phyloP scores from a whole-genome alignment of 2,329 filamentous ascomycete genomes.

The Ophiostoma populinum region DNA sequence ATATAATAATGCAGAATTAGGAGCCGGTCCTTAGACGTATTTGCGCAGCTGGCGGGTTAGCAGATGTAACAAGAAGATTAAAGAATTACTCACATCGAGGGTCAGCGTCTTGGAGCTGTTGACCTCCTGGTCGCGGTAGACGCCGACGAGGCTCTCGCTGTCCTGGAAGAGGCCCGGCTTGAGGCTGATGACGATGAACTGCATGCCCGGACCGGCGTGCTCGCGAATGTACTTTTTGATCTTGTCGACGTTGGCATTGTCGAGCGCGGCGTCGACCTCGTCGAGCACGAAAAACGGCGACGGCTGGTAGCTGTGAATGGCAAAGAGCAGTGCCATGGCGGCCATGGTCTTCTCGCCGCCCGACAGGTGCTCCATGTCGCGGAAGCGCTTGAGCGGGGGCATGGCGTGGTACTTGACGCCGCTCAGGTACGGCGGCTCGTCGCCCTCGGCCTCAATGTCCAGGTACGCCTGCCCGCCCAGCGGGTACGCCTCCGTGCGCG shows the following conservation, averaged over 20 bases:
- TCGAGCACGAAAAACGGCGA: slow-evolving; percentile 96
- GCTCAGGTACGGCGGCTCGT: slow-evolving; percentile 73
- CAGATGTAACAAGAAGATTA: neutral
- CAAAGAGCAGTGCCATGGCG: slow-evolving; percentile 86
- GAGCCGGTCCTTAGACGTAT: slow-evolving; percentile 5
- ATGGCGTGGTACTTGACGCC: slow-evolving; percentile 98
- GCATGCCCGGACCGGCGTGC: slow-evolving; percentile 91
- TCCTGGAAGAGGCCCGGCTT: slow-evolving; percentile 94
- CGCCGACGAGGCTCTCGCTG: slow-evolving; percentile 86
- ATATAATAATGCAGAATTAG: neutral
- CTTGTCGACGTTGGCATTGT: slow-evolving; percentile 91
- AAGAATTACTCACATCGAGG: slow-evolving; percentile 61
- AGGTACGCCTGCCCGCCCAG: slow-evolving; percentile 81
- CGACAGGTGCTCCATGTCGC: slow-evolving; percentile 96
- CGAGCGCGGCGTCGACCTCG: slow-evolving; percentile 94
- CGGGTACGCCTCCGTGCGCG: slow-evolving; percentile 75
- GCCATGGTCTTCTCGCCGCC: slow-evolving; percentile 99
- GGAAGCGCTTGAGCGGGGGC: slow-evolving; percentile 94
- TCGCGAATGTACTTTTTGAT: slow-evolving; percentile 93
- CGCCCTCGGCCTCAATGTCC: slow-evolving; percentile 84
- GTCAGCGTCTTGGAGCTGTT: slow-evolving; percentile 87
- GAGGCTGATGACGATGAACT: slow-evolving; percentile 94
- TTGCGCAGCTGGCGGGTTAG: slow-evolving; percentile 7
- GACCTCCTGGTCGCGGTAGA: slow-evolving; percentile 85
- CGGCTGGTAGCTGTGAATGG: slow-evolving; percentile 90